phyloP scores from a whole-genome alignment of 129 eudicot genomes.

The Smallanthus sonchifolius region DNA sequence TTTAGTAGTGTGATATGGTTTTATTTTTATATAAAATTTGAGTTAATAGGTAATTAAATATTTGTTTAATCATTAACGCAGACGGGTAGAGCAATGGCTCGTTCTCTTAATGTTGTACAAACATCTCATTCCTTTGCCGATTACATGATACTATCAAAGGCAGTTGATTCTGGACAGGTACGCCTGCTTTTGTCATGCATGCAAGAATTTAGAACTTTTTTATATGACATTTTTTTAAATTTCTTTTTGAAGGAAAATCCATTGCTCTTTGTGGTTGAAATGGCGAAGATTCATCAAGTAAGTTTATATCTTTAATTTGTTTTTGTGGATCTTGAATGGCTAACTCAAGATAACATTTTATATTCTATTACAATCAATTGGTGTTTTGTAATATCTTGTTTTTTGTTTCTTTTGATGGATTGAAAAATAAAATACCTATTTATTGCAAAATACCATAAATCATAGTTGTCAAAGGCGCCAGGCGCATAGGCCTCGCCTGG shows the following conservation, averaged over 20 bases:
- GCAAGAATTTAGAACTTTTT: background rate
- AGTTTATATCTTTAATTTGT: slow-evolving; percentile 29
- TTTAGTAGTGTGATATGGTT: background rate
- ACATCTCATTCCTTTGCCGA: slow-evolving; percentile 84
- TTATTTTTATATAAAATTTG: background rate
- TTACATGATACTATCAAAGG: slow-evolving; percentile 67
- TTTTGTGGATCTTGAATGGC: slow-evolving; percentile 4
- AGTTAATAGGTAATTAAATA: background rate
- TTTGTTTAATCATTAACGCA: slow-evolving; percentile 31
- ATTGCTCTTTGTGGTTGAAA: slow-evolving; percentile 69
- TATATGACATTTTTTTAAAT: background rate
- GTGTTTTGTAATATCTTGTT: slow-evolving; percentile 1
- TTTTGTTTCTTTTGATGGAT: background rate
- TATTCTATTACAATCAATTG: background rate
- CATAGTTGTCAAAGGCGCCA: too few species aligned
- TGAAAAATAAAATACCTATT: background rate
- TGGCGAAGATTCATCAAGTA: slow-evolving; percentile 65
- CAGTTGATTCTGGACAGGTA: slow-evolving; percentile 77
- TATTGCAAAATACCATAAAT: background rate
- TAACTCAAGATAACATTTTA: background rate
- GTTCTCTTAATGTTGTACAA: slow-evolving; percentile 79
- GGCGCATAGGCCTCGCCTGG: too few species aligned
- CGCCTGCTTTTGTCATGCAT: background rate
- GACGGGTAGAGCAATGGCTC: slow-evolving; percentile 70
- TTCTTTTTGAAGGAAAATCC: slow-evolving; percentile 68